phyloP scores from a whole-genome alignment of 129 eudicot genomes.

The Arctium minus region DNA sequence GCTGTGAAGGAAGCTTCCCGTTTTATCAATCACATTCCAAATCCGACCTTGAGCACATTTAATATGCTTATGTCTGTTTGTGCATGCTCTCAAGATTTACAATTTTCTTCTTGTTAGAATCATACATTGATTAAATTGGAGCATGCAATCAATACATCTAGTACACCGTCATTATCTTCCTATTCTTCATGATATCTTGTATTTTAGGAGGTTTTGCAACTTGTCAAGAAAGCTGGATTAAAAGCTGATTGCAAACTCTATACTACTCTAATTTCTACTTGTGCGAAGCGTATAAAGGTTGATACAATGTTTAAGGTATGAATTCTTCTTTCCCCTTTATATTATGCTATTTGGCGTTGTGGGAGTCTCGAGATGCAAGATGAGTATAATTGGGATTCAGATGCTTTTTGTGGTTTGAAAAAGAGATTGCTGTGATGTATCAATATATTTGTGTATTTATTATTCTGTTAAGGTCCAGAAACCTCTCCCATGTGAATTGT shows the following conservation, averaged over 20 bases:
- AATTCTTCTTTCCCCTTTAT: background rate
- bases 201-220: slow-evolving; percentile 63
- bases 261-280: slow-evolving; percentile 90
- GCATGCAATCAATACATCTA: background rate
- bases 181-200: slow-evolving; percentile 2
- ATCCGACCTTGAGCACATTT: slow-evolving; percentile 89
- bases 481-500: background rate
- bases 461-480: background rate
- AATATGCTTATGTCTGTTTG: slow-evolving; percentile 96
- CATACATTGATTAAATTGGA: background rate
- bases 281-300: slow-evolving; percentile 90
- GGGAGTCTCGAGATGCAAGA: slow-evolving; percentile 4
- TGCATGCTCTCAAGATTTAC: slow-evolving; percentile 61
- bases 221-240: slow-evolving; percentile 73
- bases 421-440: background rate
- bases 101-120: background rate
- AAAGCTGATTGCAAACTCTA: slow-evolving; percentile 91
- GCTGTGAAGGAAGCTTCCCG: slow-evolving; percentile 88
- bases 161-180: background rate
- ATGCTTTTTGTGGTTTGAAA: background rate
- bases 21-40: slow-evolving; percentile 70
- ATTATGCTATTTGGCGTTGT: background rate
- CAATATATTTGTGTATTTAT: background rate
- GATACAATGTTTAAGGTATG: slow-evolving; percentile 93
- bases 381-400: background rate